Conservation (phyloP, 208 protist species). For the Naegleria fowleri region DNA sequence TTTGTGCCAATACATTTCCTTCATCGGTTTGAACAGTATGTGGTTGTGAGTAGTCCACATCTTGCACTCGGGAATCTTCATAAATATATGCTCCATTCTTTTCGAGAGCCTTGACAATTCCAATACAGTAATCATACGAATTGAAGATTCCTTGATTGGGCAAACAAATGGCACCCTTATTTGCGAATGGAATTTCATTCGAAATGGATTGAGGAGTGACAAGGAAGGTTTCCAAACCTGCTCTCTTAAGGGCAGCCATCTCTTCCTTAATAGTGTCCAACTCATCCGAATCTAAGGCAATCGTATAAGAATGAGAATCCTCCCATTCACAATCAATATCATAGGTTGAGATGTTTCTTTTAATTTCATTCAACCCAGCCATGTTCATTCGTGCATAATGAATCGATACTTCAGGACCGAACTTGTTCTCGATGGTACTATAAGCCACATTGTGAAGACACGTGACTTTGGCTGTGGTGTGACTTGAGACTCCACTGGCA, state of each 20-base stretch:
- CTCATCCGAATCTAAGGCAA: not conserved
- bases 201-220: not conserved
- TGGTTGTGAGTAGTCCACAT: not conserved
- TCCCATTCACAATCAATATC: not conserved
- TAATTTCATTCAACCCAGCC: not conserved
- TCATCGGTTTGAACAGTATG: not conserved
- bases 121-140: not conserved
- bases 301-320: not conserved
- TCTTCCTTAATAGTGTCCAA: not conserved
- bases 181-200: not conserved
- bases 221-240: not conserved
- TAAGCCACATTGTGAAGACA: not conserved
- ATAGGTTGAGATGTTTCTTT: not conserved
- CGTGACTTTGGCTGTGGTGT: not conserved
- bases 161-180: not conserved
- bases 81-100: not conserved
- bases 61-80: not conserved
- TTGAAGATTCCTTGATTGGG: not conserved
- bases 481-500: not conserved
- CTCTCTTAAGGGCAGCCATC: not conserved
- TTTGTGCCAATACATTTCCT: not conserved
- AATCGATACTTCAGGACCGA: not conserved
- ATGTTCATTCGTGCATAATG: not conserved
- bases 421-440: not conserved
- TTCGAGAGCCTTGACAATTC: not conserved